Evolutionary conservation across 192 early-diverging fungal species (phyloP), one percentile per base, ranked within the genome.

Genomic region (Mortierella claussenii): DNA sequence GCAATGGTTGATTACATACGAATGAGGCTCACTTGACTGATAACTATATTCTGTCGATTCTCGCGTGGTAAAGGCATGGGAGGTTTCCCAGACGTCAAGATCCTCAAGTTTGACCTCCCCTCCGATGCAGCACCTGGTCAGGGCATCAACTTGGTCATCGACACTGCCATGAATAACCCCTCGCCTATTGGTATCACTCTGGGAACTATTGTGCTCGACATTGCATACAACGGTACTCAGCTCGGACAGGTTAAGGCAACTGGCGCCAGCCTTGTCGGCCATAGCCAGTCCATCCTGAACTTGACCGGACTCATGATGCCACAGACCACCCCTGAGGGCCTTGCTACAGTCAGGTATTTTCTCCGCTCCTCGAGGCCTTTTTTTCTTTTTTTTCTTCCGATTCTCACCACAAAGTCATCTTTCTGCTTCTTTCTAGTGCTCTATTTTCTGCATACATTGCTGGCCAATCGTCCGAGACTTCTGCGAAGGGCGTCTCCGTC

Each of bases 11-110:
- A n/a, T n/a, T n/a, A n/a, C n/a, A n/a, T n/a, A n/a, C n/a, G n/a
- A n/a, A n/a, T n/a, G n/a, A n/a, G n/a, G n/a, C n/a, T n/a, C n/a
- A n/a, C n/a, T n/a, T n/a, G n/a, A n/a, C n/a, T n/a, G n/a, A n/a
- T n/a, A n/a, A n/a, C n/a, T n/a, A n/a, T n/a, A n/a, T n/a, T n/a
- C n/a, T n/a, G n/a, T n/a, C n/a, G n/a, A n/a, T n/a, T n/a, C n/a
- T n/a, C n/a, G n/a, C n/a, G n/a, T n/a, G n/a, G n/a, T n/a, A 44
- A 42, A 79, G 88, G 88, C 32, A 89, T 89, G 87, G 62, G 66
- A 36, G 82, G 87, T 26, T 87, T 89, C 62, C 79, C 80, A 2
- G 40, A 75, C 58, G 84, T 87, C 18, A 74, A 53, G 27, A 83
- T 89, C 45, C 67, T 75, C 40, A 81, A 60, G 34, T 88, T 90